Evolutionary conservation across 192 early-diverging fungal genomes (phyloP), one percentile per base, ranked within the genome.

Genomic region (Mortierella antarctica): DNA sequence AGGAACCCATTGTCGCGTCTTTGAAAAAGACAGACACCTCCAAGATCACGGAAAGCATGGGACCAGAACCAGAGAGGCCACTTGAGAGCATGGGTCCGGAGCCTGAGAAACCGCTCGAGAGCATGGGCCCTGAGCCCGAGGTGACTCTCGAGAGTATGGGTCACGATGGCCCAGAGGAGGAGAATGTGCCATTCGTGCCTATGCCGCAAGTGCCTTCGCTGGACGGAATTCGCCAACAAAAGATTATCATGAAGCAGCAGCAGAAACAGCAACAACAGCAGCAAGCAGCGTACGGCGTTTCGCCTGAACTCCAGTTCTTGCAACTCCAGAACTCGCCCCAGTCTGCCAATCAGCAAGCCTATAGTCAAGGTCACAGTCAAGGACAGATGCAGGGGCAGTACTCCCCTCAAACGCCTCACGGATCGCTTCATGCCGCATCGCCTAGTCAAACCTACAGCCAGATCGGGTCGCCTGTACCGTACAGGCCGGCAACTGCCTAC

Each of bases 71-170:
- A 53, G 74, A 78, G 60, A 70, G 23, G 11, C 74, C 67, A 8
- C 46, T 78, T 20, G 77, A 80, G 44, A 80, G 76, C 40, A 79
- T 79, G 76, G 76, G 76, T n/a, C 64, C 69, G 1, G 76, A 79
- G 31, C 76, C 69, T 1, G 76, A 79, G 63, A 65, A 63, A 50
- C 62, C 64, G 7, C 39, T 71, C 13, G 76, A 79, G 53, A 79
- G 77, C 44, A 80, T 80, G 77, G 77, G 77, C 39, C 45, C 64
- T 7, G 77, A 80, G n/a, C 65, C 77, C 2, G 77, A 80, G 49
- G 54, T n/a, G 39, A 23, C 60, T 11, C 44, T 66, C 8, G 77
- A 80, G 70, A 80, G 77, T 42, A 78, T 78, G 75, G 75, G 75
- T 17, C 62, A 70, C 12, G 76, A 79, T 67, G 72, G 67, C n/a